Base-by-base conservation (phyloP, 129 eudicot species). In the Helichrysum umbraculigerum region DNA sequence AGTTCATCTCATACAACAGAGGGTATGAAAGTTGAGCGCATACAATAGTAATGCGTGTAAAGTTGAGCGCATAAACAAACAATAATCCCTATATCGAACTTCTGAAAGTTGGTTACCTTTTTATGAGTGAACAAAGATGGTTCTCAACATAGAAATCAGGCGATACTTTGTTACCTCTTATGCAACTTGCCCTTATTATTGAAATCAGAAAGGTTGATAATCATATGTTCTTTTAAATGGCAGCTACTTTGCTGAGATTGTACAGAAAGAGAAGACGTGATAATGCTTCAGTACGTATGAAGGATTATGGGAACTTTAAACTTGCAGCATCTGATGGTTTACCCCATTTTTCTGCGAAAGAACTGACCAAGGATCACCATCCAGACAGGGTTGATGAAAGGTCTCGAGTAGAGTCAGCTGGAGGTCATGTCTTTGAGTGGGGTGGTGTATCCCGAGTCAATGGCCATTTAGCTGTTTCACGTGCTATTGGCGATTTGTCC, bases 301-400 rank as follows among this genome's bases (percentile, higher is more conserved):
- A 83, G 74, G 88, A 86, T 60, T 83, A 73, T 81, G 86, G 85
- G 28, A 70, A 82, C 85, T 81, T 85, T 42, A 82, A 86, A 79
- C 41, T 78, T 74, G 89, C 84, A 42, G 87, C 88, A 70, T 84
- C 94, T 52, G 78, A 73, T 17, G 92, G 92, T 64, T 75, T 88
- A 81, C 17, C 74, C 7, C 87, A 83, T 82, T 81, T 95, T 74
- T 75, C 78, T 19, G 91, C 83, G 41, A 87, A 85, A 87, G 99
- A 95, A 75, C 73, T 95, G 81, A 95, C 99, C 66, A 86, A 79
- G 71, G 99, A 95, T 75, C 99, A 95, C 80, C 99, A 92, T 79
- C 99, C 99, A 9, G 95, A 95, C 78, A 91, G 97, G 81, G 87
- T 79, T n/a, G 99, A 91, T 71, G 99, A 95, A 83, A 86, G 86